Conservation (phyloP, 495 filamentous ascomycete species). For the Mytilinidion resinicola region DNA sequence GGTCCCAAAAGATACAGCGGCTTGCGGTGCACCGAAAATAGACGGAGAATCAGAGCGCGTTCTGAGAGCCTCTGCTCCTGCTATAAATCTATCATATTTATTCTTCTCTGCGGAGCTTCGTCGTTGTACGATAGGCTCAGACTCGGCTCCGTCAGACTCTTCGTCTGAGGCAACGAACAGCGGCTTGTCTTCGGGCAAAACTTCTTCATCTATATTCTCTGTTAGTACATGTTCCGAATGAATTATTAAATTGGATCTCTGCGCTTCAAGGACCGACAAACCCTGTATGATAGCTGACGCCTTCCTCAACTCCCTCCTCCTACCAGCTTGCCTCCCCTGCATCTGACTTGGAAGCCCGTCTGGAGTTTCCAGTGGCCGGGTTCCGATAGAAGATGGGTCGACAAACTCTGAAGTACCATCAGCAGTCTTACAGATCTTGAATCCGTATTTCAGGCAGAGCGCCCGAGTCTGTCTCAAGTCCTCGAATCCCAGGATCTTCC, state of each 20-base stretch:
- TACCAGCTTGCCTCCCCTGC: background rate
- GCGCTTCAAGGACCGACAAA: slow-evolving; percentile 16
- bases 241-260: background rate
- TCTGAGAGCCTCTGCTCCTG: too few species aligned
- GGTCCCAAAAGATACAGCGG: too few species aligned
- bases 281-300: slow-evolving; percentile 15
- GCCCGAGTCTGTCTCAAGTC: slow-evolving; percentile 59
- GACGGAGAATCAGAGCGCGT: too few species aligned
- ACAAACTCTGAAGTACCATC: slow-evolving; percentile 30
- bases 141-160: background rate
- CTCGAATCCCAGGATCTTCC: slow-evolving; percentile 65
- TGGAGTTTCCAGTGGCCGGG: background rate
- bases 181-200: slow-evolving; percentile 1
- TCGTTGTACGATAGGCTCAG: background rate
- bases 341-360: background rate
- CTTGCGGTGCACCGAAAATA: too few species aligned
- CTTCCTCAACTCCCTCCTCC: too few species aligned
- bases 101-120: too few species aligned
- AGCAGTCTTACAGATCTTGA: slow-evolving; percentile 47
- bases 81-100: too few species aligned
- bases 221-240: slow-evolving; percentile 2
- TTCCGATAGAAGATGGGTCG: slow-evolving; percentile 23
- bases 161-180: slow-evolving; percentile 10
- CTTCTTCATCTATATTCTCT: slow-evolving; percentile 2
- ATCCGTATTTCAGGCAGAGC: slow-evolving; percentile 63